Conservation (phyloP, 345 rosid species). For the Eucalyptus marginata region DNA sequence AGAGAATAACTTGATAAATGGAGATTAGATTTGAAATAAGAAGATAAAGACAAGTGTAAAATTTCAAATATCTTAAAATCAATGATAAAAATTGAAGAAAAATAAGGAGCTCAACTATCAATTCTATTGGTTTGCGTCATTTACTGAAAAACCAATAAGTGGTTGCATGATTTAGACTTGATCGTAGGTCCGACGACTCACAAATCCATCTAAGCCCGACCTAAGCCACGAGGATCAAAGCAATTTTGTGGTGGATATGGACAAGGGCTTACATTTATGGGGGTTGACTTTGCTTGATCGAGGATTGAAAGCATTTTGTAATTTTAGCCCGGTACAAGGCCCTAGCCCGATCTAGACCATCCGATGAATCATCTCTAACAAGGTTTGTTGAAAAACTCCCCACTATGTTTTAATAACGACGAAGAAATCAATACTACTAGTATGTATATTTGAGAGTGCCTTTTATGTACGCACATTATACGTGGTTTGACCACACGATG, state of each 20-base stretch:
- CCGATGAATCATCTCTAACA: neutral
- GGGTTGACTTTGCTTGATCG: neutral
- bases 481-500: neutral
- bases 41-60: neutral
- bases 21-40: neutral
- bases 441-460: neutral
- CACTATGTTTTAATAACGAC: accelerated
- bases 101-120: neutral
- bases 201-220: neutral
- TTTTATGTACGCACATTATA: neutral
- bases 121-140: neutral
- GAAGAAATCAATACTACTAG: neutral
- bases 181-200: accelerated
- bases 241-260: neutral
- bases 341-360: neutral
- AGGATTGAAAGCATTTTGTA: too few relatives aligned
- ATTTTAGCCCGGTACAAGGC: neutral
- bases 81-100: neutral
- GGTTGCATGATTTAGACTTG: neutral
- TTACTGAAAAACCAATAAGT: accelerated
- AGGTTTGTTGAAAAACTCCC: neutral
- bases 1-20: neutral
- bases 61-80: neutral
- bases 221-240: neutral
- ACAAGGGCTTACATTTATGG: neutral